Percentiles rank a stretch among this genome's conserved stretches.
phyloP scores from a whole-genome alignment of 352 stramenopile genomes.

The Phytophthora macrochlamydospora region DNA sequence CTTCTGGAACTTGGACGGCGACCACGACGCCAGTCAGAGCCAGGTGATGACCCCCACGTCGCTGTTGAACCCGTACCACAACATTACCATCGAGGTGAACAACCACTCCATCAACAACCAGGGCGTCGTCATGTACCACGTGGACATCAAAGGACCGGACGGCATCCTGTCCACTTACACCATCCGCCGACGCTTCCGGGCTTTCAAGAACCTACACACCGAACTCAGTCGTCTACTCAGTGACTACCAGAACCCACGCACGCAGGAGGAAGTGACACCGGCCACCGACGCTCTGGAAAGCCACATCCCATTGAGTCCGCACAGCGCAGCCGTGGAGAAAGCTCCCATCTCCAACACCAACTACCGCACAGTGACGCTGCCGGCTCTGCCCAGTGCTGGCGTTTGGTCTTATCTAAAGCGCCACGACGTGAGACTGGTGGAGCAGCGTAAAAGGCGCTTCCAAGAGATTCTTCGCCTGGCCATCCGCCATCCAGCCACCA shows the following conservation, averaged over 20 bases:
- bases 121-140: constrained; percentile 89
- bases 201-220: constrained; percentile 80
- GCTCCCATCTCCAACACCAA: constrained; percentile 43
- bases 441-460: constrained; percentile 83
- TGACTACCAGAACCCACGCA: constrained; percentile 50
- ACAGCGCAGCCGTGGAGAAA: constrained; percentile 38
- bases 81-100: constrained; percentile 71
- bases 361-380: constrained; percentile 57
- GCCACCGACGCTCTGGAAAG: constrained; percentile 23
- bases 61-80: constrained; percentile 64
- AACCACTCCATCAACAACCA: constrained; percentile 77
- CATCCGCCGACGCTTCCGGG: constrained; percentile 79
- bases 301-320: constrained; percentile 51
- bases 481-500: constrained; percentile 77
- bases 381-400: constrained; percentile 67
- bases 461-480: constrained; percentile 83
- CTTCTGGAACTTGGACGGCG: constrained; percentile 58
- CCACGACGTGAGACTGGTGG: constrained; percentile 77
- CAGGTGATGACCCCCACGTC: constrained; percentile 38
- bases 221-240: constrained; percentile 67
- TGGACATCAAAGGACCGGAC: constrained; percentile 83
- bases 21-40: constrained; percentile 43
- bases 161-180: constrained; percentile 85
- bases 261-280: constrained; percentile 7
- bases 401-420: constrained; percentile 87